Evolutionary conservation across 2,329 filamentous ascomycete species (phyloP), one percentile per base, ranked within the genome.

Genomic region (Neofusicoccum umdonicola): DNA sequence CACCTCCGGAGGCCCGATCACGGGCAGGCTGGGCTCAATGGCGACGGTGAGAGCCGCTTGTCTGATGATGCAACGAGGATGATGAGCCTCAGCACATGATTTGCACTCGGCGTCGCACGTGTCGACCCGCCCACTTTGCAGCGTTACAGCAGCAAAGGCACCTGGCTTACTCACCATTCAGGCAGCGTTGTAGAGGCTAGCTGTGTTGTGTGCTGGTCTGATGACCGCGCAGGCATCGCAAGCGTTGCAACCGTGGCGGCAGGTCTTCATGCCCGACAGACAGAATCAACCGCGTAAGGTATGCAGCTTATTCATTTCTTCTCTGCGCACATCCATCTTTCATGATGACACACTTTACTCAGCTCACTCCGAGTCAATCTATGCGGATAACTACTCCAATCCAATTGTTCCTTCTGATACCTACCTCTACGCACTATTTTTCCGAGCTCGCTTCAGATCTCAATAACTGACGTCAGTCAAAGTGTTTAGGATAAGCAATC

Each of bases 391-490:
- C 39, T 12, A 41, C 39, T 64, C 9, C 13, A 64, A 64, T 64
- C 51, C 62, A 64, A 64, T 64, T 64, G 62, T 64, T 64, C 62
- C 62, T 64, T 64, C 62, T 64, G 62, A 64, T 12, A 47, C 44
- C 27, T 17, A 4, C 9, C 17, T 44, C 34, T 12, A 17, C 17
- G 1, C 3, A 19, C 3, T 15, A 11, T 34, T 27, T 22, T 12
- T 15, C 56, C n/a, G 7, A 9, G 9, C 9, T 39, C 15, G 13
- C 17, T 8, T 17, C 2, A 7, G 42, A 47, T 12, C 27, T 37
- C 41, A 34, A 3, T 45, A 9, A 19, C 56, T 47, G 56, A 60
- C 56, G 31, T 47, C 31, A 47, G 7, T 47, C n/a, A 37, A 37
- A 45, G 56, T 60, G 9, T 60, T 45, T 58, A 58, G 54, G 54